phyloP scores from a whole-genome alignment of 2,329 filamentous ascomycete genomes.

The Cladophialophora carrionii region DNA sequence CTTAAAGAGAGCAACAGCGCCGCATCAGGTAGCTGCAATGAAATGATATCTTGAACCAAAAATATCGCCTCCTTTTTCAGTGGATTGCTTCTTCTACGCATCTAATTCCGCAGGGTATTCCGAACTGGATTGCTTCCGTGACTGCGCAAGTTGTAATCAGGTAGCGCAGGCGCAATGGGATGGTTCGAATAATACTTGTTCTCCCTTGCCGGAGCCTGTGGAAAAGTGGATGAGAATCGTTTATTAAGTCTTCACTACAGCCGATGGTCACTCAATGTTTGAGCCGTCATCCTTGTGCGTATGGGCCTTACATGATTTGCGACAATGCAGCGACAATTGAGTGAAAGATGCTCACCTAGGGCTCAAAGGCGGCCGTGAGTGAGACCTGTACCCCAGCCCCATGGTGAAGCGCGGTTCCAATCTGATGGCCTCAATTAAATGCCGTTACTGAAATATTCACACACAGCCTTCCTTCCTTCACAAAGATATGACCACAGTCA shows the following conservation, averaged over 20 bases:
- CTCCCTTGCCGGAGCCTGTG: background rate
- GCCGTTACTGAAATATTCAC: background rate
- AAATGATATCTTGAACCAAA: conserved; percentile 18
- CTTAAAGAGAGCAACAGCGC: conserved; percentile 16
- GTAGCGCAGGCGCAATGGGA: too few relatives aligned
- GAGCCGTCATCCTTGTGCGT: background rate
- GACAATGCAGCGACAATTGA: background rate
- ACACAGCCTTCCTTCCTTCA: background rate
- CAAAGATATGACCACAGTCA: background rate
- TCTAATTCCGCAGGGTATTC: background rate
- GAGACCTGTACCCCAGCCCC: background rate
- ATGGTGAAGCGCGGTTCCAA: background rate
- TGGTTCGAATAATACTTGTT: background rate
- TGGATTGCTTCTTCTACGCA: background rate
- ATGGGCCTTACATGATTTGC: background rate
- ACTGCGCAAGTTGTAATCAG: too few relatives aligned
- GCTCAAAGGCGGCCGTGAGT: background rate
- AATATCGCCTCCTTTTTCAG: background rate
- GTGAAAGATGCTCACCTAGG: background rate
- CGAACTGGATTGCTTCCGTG: too few relatives aligned
- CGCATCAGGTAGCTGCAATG: conserved; percentile 23
- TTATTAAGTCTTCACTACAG: background rate
- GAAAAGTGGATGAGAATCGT: background rate
- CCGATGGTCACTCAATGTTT: background rate
- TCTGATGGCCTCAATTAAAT: background rate